These are phyloP conservation scores for Solanum pimpinellifolium DNA, from an alignment of 257 asterid genomes.

Conservation along the genomic window DNA sequence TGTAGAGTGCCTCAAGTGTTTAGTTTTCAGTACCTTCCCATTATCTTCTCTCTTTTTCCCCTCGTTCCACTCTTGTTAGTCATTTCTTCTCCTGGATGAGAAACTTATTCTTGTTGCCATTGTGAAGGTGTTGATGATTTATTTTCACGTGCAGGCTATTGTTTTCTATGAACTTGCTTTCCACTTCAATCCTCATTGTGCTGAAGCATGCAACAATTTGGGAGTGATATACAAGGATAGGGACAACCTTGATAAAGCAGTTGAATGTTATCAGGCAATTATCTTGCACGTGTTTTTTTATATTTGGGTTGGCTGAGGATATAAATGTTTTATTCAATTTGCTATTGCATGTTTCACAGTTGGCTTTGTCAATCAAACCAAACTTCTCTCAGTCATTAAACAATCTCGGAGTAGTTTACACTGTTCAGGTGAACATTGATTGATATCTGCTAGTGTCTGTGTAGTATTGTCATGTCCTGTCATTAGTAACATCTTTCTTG, in stretches of 20 bases:
- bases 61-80: background rate
- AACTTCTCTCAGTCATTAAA: slow-evolving; percentile 94
- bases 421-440: slow-evolving; percentile 75
- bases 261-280: slow-evolving; percentile 93
- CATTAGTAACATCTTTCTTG: background rate
- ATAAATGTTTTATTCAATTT: background rate
- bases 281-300: background rate
- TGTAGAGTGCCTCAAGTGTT: background rate
- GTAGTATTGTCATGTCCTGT: background rate
- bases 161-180: slow-evolving; percentile 97
- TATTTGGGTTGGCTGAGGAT: background rate
- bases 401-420: slow-evolving; percentile 98
- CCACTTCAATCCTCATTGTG: slow-evolving; percentile 99
- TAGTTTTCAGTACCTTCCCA: background rate
- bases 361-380: slow-evolving; percentile 92
- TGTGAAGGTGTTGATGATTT: background rate
- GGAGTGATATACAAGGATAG: slow-evolving; percentile 98
- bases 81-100: background rate
- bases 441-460: background rate
- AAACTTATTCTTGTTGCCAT: background rate
- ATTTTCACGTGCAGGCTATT: slow-evolving; percentile 66
- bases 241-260: slow-evolving; percentile 99
- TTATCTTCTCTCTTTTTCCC: background rate
- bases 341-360: slow-evolving; percentile 32
- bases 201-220: slow-evolving; percentile 98